These are phyloP conservation scores for Groenewaldozyma auringiensis DNA, from an alignment of 1,139 yeast species.

Conservation along the genomic window DNA sequence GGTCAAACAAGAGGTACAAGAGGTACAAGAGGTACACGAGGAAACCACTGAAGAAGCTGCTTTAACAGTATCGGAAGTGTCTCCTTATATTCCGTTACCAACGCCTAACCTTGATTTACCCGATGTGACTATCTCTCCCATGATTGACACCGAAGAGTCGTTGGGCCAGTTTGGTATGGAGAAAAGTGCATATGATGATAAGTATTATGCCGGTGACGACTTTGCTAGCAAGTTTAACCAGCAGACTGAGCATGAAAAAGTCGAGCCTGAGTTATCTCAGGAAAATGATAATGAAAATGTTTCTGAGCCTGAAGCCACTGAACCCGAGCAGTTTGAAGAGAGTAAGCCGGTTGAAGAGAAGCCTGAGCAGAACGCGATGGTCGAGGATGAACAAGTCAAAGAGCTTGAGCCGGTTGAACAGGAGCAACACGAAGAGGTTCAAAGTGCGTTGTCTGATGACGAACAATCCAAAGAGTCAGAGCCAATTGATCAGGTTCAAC, in stretches of 20 bases:
- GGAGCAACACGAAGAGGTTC: background rate
- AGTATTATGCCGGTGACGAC: too few species aligned
- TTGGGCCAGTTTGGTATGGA: too few species aligned
- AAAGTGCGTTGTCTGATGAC: background rate
- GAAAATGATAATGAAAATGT: too few species aligned
- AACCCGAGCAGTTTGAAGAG: background rate
- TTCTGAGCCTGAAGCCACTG: background rate
- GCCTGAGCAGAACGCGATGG: background rate
- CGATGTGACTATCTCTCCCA: background rate
- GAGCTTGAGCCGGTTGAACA: too few species aligned
- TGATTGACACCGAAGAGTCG: background rate
- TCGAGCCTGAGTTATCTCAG: background rate
- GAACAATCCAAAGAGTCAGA: background rate
- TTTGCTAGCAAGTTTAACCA: background rate
- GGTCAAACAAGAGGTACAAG: background rate
- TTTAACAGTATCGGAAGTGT: background rate
- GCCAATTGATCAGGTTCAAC: background rate
- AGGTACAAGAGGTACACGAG: background rate
- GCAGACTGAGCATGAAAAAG: too few species aligned
- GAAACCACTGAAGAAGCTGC: background rate
- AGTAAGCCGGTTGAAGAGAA: background rate
- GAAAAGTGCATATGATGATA: too few species aligned
- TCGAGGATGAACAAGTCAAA: background rate
- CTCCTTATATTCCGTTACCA: slow-evolving; percentile 1
- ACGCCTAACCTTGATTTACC: slow-evolving; percentile 1